These are phyloP conservation scores for Pilatotrama ljubarskyi DNA, from an alignment of 768 basidiomycete species.

Conservation along the genomic window DNA sequence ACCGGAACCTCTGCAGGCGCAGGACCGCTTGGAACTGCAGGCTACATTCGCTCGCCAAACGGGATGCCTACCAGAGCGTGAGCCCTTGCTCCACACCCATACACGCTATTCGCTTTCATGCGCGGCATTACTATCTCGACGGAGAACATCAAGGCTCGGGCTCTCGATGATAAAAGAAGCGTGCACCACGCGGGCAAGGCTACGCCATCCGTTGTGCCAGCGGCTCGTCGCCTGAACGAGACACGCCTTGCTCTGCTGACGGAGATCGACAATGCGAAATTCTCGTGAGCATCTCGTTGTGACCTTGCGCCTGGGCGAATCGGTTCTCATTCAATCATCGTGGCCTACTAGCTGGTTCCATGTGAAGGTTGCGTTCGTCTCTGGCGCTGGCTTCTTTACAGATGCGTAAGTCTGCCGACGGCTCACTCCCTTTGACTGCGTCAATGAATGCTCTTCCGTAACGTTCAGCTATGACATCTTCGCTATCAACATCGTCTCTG, in stretches of 20 bases:
- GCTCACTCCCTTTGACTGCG: background rate
- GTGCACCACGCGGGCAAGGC: background rate
- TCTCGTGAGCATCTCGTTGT: slow-evolving; percentile 39
- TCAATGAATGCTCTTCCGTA: background rate
- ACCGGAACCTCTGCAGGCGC: background rate
- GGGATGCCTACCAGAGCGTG: background rate
- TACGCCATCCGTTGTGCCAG: background rate
- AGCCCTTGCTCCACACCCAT: background rate
- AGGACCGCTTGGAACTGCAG: background rate
- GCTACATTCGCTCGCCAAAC: background rate
- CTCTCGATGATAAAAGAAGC: slow-evolving; percentile 1
- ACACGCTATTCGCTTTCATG: background rate
- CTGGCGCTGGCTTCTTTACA: slow-evolving; percentile 34
- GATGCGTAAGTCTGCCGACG: slow-evolving; percentile 26
- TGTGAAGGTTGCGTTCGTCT: slow-evolving; percentile 44
- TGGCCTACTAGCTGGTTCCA: slow-evolving; percentile 53
- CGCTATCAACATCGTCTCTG: slow-evolving; percentile 47
- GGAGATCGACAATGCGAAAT: slow-evolving; percentile 53
- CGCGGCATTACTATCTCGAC: background rate
- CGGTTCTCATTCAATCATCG: background rate
- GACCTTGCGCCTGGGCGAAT: too few species aligned
- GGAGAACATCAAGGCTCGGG: slow-evolving; percentile 1
- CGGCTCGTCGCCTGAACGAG: slow-evolving; percentile 31
- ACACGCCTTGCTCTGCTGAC: slow-evolving; percentile 45
- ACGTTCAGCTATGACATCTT: slow-evolving; percentile 38